These are phyloP conservation scores for Coniella vitis DNA, from an alignment of 2,329 filamentous ascomycete species.

Conservation along the genomic window DNA sequence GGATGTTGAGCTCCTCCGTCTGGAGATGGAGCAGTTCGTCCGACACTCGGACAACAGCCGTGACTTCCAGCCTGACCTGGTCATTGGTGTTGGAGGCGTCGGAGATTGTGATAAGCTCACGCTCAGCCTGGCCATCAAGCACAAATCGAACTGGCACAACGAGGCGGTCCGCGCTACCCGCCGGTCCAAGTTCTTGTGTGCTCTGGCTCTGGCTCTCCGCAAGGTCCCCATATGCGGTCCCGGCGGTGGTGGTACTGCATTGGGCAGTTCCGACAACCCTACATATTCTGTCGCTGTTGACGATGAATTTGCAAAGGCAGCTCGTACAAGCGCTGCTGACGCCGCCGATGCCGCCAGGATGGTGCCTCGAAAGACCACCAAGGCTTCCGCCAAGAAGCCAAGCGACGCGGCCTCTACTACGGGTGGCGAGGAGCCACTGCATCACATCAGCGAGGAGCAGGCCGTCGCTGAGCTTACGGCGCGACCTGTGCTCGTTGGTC, in stretches of 20 bases:
- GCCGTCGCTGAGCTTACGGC: conserved; percentile 24
- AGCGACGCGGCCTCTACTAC: neutral
- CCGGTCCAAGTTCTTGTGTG: conserved; percentile 95
- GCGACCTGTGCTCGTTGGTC: conserved; percentile 4
- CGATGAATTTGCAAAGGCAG: conserved; percentile 58
- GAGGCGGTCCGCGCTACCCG: conserved; percentile 73
- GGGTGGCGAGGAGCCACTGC: conserved; percentile 16
- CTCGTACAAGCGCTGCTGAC: conserved; percentile 52
- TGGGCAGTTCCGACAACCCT: conserved; percentile 67
- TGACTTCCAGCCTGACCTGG: conserved; percentile 83
- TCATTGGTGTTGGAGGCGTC: conserved; percentile 70
- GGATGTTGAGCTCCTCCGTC: conserved; percentile 76
- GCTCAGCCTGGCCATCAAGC: conserved; percentile 75
- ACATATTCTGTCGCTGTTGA: conserved; percentile 72
- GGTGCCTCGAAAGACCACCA: conserved; percentile 39
- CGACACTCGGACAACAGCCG: conserved; percentile 75
- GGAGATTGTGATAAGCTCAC: conserved; percentile 83
- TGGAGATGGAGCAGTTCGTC: conserved; percentile 82
- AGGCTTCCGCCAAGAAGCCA: conserved; percentile 1
- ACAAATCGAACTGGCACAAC: conserved; percentile 92
- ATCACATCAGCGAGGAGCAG: conserved; percentile 22
- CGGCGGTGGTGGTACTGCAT: conserved; percentile 54
- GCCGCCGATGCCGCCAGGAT: conserved; percentile 61
- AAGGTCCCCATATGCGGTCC: conserved; percentile 81
- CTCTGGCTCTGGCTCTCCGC: conserved; percentile 75